Base-by-base conservation (phyloP, 2,329 filamentous ascomycete genomes). In the Leptosphaerulina australis region DNA sequence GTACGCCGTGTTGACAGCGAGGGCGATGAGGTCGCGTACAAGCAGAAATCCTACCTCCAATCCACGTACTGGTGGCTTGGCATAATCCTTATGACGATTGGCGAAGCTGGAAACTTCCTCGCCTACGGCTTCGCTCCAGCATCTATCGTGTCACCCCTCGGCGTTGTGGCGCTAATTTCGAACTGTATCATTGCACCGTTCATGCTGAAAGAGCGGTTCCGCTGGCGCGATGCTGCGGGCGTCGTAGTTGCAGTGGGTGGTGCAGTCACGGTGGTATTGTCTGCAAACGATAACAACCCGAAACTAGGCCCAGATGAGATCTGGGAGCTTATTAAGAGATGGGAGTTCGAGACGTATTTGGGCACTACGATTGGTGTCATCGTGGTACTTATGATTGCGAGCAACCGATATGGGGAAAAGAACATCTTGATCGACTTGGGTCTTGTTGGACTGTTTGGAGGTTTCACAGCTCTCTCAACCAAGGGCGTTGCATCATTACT, bases 31-130 rank as follows among this genome's bases (percentile, higher is more conserved):
- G 66, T 62, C 3, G 65, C 70, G 2, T 71, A 68, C 26, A 77
- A 79, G 54, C 77, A 85, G 22, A 86, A 87, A 49, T 88, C 84
- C 5, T 99, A 99, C 72, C 82, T 99, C 52, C 86, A 85, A 58
- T 96, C 91, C 26, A 91, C 91, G 1, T 97, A 94, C 69, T 99
- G 94, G 94, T 99, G 94, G 94, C 76, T 87, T 24, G 94, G 94
- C 15, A 93, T 97, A 59, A 82, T 95, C 12, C 80, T 99, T 52
- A 99, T 99, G 84, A 91, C 87, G 0, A 77, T 96, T 18, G 94
- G 94, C 49, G 94, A 99, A 76, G 88, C 89, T 68, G 94, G 94
- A 41, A 99, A 99, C 72, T 99, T 99, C 68, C 77, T 99, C 56
- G 94, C 94, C 0, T 99, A 99, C 68, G 94, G 94, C 18, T 99